Evolutionary conservation across 1,284 basidiomycete genomes (phyloP).

Genomic region (Flammula alnicola): DNA sequence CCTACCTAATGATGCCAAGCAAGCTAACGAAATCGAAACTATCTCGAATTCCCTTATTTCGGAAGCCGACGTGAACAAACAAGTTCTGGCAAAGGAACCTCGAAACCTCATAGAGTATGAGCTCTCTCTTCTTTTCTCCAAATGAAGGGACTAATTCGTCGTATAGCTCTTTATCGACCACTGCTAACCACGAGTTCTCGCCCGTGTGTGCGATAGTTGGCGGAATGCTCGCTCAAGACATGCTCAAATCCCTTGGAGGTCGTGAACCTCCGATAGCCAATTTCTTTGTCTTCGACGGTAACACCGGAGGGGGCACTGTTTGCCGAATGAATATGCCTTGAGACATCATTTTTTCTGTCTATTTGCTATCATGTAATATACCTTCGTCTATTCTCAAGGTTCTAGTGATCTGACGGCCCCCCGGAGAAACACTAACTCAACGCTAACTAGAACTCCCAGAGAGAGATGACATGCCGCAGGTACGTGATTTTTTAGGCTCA

Average conservation of each 20-base stretch:
- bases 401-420: too few species aligned
- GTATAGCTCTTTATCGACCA: constrained; percentile 60
- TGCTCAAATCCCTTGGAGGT: constrained; percentile 88
- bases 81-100: constrained; percentile 61
- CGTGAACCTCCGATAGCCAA: constrained; percentile 93
- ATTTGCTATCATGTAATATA: background rate
- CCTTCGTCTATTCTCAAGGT: too few species aligned
- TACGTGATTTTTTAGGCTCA: constrained; percentile 15
- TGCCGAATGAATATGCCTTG: constrained; percentile 53
- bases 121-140: background rate
- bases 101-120: constrained; percentile 62
- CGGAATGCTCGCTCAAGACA: constrained; percentile 93
- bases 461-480: constrained; percentile 2
- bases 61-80: constrained; percentile 71
- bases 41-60: constrained; percentile 66
- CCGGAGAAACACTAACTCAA: constrained; percentile 3
- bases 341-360: constrained; percentile 17
- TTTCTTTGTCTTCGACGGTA: constrained; percentile 89
- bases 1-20: constrained; percentile 58
- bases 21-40: constrained; percentile 60
- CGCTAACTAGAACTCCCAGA: background rate
- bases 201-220: constrained; percentile 93
- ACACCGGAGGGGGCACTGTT: constrained; percentile 75
- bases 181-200: constrained; percentile 86
- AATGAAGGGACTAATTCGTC: constrained; percentile 7